A percentile compares a stretch with the other conserved stretches of the same genome.
These are phyloP conservation scores for Arthonia radiata DNA, from an alignment of 495 filamentous ascomycete genomes.

Conservation along the genomic window DNA sequence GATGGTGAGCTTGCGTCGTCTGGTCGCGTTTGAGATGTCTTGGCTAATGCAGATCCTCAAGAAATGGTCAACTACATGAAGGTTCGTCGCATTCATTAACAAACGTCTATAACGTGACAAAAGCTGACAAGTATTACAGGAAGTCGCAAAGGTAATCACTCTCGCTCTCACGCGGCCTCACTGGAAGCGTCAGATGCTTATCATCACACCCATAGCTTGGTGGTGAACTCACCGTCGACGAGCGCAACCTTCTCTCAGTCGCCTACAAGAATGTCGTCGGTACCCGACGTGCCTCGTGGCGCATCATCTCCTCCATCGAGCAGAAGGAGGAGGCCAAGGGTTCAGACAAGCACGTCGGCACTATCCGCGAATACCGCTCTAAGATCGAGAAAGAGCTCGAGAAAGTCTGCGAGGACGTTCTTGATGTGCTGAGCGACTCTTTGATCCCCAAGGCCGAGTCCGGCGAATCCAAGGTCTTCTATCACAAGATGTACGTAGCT, in stretches of 20 bases:
- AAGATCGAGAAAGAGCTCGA: constrained; percentile 98
- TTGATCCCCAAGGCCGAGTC: constrained; percentile 95
- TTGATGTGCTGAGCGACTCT: constrained; percentile 82
- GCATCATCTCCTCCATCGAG: constrained; percentile 98
- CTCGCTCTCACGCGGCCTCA: too few relatives aligned
- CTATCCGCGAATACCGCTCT: constrained; percentile 93
- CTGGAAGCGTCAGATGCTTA: constrained; percentile 1
- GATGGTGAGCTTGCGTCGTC: constrained; percentile 41
- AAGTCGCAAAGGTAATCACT: constrained; percentile 98
- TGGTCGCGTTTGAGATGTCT: constrained; percentile 11
- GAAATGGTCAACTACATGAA: constrained; percentile 99
- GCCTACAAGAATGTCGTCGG: constrained; percentile 99
- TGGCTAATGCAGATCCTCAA: constrained; percentile 17
- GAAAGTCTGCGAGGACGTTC: constrained; percentile 95
- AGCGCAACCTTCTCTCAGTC: constrained; percentile 96
- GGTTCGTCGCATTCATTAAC: constrained; percentile 26
- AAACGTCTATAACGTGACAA: constrained; percentile 8
- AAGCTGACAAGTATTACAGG: constrained; percentile 22
- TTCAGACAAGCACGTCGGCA: constrained; percentile 83
- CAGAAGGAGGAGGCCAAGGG: constrained; percentile 99
- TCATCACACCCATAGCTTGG: constrained; percentile 34
- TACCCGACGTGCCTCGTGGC: constrained; percentile 95
- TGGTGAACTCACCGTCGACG: constrained; percentile 88
- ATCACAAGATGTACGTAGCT: constrained; percentile 95
- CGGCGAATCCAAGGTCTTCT: constrained; percentile 99